Evolutionary conservation across 768 basidiomycete genomes (phyloP).

Genomic region (Boletellus ananiceps): DNA sequence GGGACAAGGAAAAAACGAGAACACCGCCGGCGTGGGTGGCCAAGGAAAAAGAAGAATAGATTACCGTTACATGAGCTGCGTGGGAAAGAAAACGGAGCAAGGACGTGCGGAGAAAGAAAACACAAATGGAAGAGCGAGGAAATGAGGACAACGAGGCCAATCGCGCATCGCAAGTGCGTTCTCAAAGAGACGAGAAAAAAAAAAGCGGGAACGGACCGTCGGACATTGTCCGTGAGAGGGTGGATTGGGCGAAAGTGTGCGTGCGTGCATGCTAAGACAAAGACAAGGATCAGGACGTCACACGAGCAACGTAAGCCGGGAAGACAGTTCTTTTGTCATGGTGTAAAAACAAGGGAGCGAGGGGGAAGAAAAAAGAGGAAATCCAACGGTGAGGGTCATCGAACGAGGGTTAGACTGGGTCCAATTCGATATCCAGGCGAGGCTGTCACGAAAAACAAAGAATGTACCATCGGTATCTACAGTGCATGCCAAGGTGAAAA

Average conservation of each 20-base stretch:
- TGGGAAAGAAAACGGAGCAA: neutral
- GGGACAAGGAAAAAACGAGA: neutral
- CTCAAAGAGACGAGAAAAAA: too few relatives aligned
- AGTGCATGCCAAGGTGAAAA: neutral
- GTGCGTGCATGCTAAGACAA: too few relatives aligned
- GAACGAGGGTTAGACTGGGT: conserved; percentile 2
- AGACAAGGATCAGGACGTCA: too few relatives aligned
- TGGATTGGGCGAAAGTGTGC: too few relatives aligned
- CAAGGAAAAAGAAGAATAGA: neutral
- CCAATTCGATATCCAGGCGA: neutral
- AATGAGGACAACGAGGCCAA: too few relatives aligned
- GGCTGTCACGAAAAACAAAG: neutral
- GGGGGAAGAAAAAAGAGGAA: neutral
- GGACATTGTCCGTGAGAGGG: too few relatives aligned
- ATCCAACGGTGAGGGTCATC: neutral
- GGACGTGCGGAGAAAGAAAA: neutral
- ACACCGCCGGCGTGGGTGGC: too few relatives aligned
- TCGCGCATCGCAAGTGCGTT: too few relatives aligned
- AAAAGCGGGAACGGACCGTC: too few relatives aligned
- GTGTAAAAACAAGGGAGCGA: neutral
- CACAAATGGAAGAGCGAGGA: neutral
- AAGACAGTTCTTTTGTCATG: too few relatives aligned
- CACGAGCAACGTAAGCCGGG: too few relatives aligned
- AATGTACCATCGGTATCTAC: conserved; percentile 3
- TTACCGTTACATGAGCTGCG: neutral